Conservation (phyloP, 345 rosid genomes). For the Ceriops decandra region DNA sequence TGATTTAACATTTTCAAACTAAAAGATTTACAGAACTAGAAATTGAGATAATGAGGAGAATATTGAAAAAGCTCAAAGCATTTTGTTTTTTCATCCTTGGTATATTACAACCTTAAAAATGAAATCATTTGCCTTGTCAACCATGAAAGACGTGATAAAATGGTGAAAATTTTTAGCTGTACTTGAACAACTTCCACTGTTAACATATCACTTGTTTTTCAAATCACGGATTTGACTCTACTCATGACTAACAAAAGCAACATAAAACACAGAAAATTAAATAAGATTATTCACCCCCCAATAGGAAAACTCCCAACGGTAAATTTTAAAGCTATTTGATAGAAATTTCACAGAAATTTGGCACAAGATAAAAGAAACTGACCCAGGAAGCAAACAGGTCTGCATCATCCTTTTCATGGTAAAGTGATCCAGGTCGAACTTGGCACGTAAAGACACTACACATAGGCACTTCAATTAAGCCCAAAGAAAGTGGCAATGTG, state of each 20-base stretch:
- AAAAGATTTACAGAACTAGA: neutral
- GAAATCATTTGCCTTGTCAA: too few species aligned
- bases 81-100: neutral
- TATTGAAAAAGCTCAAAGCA: neutral
- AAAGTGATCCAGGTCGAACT: slow-evolving; percentile 96
- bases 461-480: slow-evolving; percentile 12
- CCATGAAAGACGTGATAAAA: too few species aligned
- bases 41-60: neutral
- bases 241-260: neutral
- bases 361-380: slow-evolving; percentile 31
- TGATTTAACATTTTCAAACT: neutral
- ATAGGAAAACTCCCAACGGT: neutral
- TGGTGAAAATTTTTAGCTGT: too few species aligned
- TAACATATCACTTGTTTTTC: neutral
- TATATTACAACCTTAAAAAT: neutral
- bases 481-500: slow-evolving; percentile 10
- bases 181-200: neutral
- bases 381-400: slow-evolving; percentile 88
- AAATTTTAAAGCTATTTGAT: neutral
- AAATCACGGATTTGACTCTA: neutral
- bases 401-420: slow-evolving; percentile 81
- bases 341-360: neutral
- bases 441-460: slow-evolving; percentile 77
- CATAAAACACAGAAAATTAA: neutral
- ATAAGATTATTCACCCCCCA: too few species aligned